These are phyloP conservation scores for Chlamydomonas sp. DNA, from an alignment of 139 green algal species.

Conservation along the genomic window DNA sequence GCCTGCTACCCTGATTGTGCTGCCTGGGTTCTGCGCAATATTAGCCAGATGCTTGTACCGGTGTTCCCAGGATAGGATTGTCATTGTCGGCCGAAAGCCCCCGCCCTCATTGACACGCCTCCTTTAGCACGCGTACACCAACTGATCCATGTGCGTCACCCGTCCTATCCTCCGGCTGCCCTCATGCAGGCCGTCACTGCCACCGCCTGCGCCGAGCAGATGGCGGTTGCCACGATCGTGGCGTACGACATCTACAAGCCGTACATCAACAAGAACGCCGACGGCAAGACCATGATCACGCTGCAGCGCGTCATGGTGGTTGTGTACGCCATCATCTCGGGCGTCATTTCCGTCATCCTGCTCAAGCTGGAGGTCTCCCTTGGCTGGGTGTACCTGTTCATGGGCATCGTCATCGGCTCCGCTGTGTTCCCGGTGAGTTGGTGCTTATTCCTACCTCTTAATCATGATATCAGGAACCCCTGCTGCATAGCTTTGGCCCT, in stretches of 20 bases:
- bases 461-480: too few relatives aligned
- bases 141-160: background rate
- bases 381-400: slow-evolving; percentile 86
- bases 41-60: background rate
- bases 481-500: too few relatives aligned
- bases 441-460: too few relatives aligned
- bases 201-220: slow-evolving; percentile 88
- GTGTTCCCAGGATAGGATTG: too few relatives aligned
- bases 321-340: slow-evolving; percentile 78
- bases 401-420: slow-evolving; percentile 87
- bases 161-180: background rate
- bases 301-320: slow-evolving; percentile 59
- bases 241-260: slow-evolving; percentile 80
- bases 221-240: slow-evolving; percentile 88
- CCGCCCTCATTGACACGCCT: too few relatives aligned
- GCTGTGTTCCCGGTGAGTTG: slow-evolving; percentile 74
- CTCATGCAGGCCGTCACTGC: slow-evolving; percentile 75
- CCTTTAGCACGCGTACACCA: background rate
- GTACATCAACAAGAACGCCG: slow-evolving; percentile 85
- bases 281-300: slow-evolving; percentile 72
- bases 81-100: too few relatives aligned
- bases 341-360: slow-evolving; percentile 85
- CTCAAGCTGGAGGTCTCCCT: slow-evolving; percentile 80
- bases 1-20: background rate
- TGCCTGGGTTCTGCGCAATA: background rate